Base-by-base conservation (phyloP, 1,284 basidiomycete genomes). In the Ustilago curta region DNA sequence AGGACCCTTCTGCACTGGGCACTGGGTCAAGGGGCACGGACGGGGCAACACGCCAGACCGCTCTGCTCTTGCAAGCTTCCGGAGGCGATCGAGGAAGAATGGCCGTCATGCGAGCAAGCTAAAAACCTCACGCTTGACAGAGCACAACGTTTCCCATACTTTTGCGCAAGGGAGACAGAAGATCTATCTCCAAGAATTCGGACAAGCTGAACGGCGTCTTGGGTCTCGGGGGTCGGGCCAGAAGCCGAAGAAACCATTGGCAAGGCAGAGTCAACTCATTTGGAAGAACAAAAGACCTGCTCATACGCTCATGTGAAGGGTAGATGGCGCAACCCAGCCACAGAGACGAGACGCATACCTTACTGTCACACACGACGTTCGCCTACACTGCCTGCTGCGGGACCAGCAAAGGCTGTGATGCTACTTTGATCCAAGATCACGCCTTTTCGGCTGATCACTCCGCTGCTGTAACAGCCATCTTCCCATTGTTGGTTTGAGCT, bases 241-340 rank as follows among this genome's bases (percentile, higher is more conserved):
- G 35, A 37, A 37, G 12, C 35, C 35, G 16, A 37, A 37, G 35
- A 16, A 16, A 2, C 35, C 35, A 3, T 37, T 37, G 14, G 35
- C 35, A 37, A 12, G 9, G 11, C 9, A 35, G 32, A 3, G 32
- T 35, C 32, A 12, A 35, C 8, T 35, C 6, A 8, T 11, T 35
- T 35, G 32, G 14, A 31, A 31, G 29, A 31, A 9, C 6, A 9
- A 31, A 31, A 35, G 32, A 35, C 32, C 3, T 3, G 14, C 14
- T 12, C 35, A 42, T 19, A n/a, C 5, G 40, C 18, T 42, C 40
- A 21, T 42, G 40, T n/a, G 47, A 19, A 19, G 14, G 5, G 47
- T n/a, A 4, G 47, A 48, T 48, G 47, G 47, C 47, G 47, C 47
- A 48, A 48, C 47, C 18, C 40, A 42, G 39, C n/a, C 39, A 19